These are phyloP conservation scores for Agarophyton chilense DNA, from an alignment of 23 red algal genomes.

Conservation along the genomic window DNA sequence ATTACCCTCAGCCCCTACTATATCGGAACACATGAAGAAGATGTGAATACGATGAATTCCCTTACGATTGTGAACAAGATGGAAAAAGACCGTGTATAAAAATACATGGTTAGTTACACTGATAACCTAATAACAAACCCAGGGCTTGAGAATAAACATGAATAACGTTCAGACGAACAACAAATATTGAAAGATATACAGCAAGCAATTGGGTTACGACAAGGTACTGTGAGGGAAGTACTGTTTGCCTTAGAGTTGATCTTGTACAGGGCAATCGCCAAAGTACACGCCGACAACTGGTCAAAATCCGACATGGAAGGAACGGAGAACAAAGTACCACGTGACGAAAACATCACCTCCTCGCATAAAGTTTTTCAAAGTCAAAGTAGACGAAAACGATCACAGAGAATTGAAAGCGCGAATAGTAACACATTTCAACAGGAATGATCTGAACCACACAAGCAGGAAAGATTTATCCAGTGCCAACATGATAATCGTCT, in stretches of 20 bases:
- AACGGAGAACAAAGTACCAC: not conserved
- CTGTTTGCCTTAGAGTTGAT: not conserved
- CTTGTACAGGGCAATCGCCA: not conserved
- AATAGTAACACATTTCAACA: not conserved
- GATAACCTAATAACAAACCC: not conserved
- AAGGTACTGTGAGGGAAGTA: not conserved
- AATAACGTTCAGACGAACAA: not conserved
- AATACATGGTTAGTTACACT: not conserved
- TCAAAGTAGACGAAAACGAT: not conserved
- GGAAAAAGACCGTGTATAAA: not conserved
- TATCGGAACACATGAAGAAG: not conserved
- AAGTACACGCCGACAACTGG: constrained; percentile 13
- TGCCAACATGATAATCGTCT: not conserved
- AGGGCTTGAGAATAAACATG: not conserved
- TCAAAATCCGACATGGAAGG: not conserved
- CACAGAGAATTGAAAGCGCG: not conserved
- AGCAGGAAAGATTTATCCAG: constrained; percentile 1
- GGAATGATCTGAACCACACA: not conserved
- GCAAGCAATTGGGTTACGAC: not conserved
- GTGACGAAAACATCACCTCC: not conserved
- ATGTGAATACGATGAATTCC: not conserved
- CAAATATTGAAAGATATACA: not conserved
- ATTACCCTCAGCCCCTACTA: not conserved
- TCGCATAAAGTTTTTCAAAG: constrained; percentile 3
- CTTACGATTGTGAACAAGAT: not conserved